phyloP scores from a whole-genome alignment of 108 stramenopile genomes.

The Cylindrotheca closterium region DNA sequence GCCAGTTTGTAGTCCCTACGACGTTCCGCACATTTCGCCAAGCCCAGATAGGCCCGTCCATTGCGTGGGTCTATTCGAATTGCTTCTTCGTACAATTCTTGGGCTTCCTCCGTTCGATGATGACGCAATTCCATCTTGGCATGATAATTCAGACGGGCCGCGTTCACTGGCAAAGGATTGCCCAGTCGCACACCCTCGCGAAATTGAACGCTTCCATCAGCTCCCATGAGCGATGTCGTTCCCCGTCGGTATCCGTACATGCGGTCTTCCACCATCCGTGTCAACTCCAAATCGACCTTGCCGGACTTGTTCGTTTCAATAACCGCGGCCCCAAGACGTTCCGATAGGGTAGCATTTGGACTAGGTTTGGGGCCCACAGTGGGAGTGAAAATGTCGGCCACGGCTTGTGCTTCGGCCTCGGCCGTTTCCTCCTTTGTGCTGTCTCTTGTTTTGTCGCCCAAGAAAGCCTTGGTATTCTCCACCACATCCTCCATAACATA shows the following conservation, averaged over 20 bases:
- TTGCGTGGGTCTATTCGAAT: conserved; percentile 70
- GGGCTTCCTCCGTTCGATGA: conserved; percentile 29
- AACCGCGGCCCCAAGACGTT: conserved; percentile 1
- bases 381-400: background rate
- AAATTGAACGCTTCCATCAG: conserved; percentile 77
- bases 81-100: conserved; percentile 36
- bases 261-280: conserved; percentile 78
- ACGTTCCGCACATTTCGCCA: conserved; percentile 73
- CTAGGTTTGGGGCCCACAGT: conserved; percentile 1
- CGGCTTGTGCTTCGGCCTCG: conserved; percentile 15
- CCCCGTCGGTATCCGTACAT: conserved; percentile 74
- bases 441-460: background rate
- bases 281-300: conserved; percentile 56
- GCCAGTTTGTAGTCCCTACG: conserved; percentile 76
- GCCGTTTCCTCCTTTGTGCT: background rate
- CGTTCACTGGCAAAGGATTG: conserved; percentile 68
- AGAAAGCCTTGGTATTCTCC: conserved; percentile 1
- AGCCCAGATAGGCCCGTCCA: conserved; percentile 83
- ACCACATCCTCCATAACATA: background rate
- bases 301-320: conserved; percentile 8
- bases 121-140: conserved; percentile 68
- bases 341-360: conserved; percentile 12
- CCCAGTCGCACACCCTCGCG: conserved; percentile 72
- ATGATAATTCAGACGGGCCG: conserved; percentile 65
- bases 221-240: conserved; percentile 64